These are phyloP conservation scores for Diplodia seriata DNA, from an alignment of 2,329 filamentous ascomycete genomes.

Conservation along the genomic window DNA sequence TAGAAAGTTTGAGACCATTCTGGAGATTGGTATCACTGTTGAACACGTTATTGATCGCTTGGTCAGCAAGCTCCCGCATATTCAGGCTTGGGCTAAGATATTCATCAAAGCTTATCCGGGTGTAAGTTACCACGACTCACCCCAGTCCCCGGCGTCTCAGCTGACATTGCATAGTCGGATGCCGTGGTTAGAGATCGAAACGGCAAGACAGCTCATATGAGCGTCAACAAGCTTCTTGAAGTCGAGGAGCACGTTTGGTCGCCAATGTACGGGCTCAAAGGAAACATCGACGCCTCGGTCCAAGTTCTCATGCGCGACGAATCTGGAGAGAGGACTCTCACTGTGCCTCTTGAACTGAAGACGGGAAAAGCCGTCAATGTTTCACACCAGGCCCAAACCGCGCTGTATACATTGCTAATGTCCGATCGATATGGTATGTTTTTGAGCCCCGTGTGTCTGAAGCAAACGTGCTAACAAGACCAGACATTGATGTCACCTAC, in stretches of 20 bases:
- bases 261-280: conserved; percentile 94
- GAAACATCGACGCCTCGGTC: conserved; percentile 96
- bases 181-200: conserved; percentile 81
- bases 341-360: conserved; percentile 94
- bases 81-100: conserved; percentile 81
- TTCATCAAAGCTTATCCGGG: conserved; percentile 78
- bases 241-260: conserved; percentile 99
- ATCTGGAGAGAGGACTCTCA: conserved; percentile 70
- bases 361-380: conserved; percentile 81
- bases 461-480: conserved; percentile 34
- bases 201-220: conserved; percentile 77
- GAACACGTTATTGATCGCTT: conserved; percentile 79
- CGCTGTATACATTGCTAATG: conserved; percentile 88
- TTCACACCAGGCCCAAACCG: conserved; percentile 90
- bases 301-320: conserved; percentile 82
- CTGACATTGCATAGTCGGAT: conserved; percentile 59
- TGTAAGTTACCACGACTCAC: conserved; percentile 52
- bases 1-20: conserved; percentile 85
- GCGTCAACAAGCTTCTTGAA: conserved; percentile 90
- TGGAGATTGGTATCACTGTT: conserved; percentile 80
- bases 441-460: background rate
- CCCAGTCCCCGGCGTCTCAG: conserved; percentile 18
- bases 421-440: conserved; percentile 81
- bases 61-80: conserved; percentile 78
- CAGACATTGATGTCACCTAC: conserved; percentile 85